Base-by-base conservation (phyloP, 306 rosid genomes). In the Coriaria nepalensis region DNA sequence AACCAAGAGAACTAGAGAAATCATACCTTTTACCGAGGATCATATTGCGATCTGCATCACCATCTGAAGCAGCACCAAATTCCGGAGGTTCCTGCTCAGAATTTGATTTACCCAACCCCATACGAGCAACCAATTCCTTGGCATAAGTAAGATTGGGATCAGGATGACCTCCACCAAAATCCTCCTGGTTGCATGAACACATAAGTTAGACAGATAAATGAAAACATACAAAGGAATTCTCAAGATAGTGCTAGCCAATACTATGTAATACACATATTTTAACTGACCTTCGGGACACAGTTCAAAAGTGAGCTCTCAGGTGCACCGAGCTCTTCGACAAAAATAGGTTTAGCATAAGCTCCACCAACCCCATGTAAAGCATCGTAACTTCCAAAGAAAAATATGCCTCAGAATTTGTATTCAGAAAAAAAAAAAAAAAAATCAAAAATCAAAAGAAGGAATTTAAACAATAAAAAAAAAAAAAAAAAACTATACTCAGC, bases 11-110 rank as follows among this genome's bases (percentile, higher is more conserved):
- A 3, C 29, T 20, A 20, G 29, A 20, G 29, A 20, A 20, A 20
- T 20, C 29, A 20, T 20, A 92, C 98, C 98, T 92, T 85, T 85
- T 92, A 34, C 98, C 98, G 29, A 92, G 96, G 72, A 92, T 44
- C 98, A 90, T 90, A 76, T 90, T 90, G 43, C 96, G 98, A 68
- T 92, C 98, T 38, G 98, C 98, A 69, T 92, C 98, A 69, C 98
- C 98, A 69, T 92, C 98, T 63, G 95, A 79, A 67, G 98, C 98
- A 59, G 93, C 98, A 68, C 98, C 98, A 66, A 92, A 92, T 71
- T 92, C 98, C 5, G 98, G 98, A 48, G 87, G 87, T 59, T 83
- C 94, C 11, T 45, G 63, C 72, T 78, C 75, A 32, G 87, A 50
- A 51, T 67, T 68, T 65, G 94, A 67, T 70, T 92, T 79, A 6